Percentiles rank a stretch among this genome's conserved stretches.
Conservation (phyloP, 2,329 filamentous ascomycete species). For the Neonectria hederae region DNA sequence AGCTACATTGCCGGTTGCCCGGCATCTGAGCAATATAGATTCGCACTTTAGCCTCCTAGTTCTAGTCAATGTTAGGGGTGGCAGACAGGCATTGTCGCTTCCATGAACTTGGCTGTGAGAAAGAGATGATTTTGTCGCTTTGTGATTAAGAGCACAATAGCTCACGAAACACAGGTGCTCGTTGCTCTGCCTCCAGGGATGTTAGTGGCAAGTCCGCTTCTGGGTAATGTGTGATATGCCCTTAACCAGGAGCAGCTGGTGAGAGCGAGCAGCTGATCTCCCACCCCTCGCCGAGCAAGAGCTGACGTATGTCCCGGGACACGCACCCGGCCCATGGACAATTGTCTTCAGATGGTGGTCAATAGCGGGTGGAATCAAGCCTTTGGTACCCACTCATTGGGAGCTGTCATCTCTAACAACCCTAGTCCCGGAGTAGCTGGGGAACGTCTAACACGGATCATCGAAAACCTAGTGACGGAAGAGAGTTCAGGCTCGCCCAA, state of each 20-base stretch:
- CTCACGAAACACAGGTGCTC: neutral
- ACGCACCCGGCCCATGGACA: neutral
- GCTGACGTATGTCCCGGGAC: neutral
- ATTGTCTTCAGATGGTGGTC: neutral
- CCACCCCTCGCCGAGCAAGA: too few relatives aligned
- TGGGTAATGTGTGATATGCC: neutral
- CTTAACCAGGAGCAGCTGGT: neutral
- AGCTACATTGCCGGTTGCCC: neutral
- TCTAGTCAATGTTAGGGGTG: conserved; percentile 1
- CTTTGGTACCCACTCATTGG: neutral
- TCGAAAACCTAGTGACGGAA: neutral
- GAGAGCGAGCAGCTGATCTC: neutral
- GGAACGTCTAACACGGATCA: conserved; percentile 7
- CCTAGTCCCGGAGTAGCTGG: neutral
- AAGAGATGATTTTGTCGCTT: neutral
- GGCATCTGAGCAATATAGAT: neutral
- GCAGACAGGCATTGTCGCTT: neutral
- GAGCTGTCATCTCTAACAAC: neutral
- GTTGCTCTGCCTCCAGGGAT: neutral
- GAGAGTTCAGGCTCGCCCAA: neutral
- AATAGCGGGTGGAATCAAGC: neutral
- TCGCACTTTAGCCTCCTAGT: neutral
- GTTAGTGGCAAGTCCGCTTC: neutral
- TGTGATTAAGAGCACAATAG: neutral
- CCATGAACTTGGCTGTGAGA: neutral